These are phyloP conservation scores for Glomus cerebriforme DNA, from an alignment of 192 early-diverging fungal species.

Conservation along the genomic window DNA sequence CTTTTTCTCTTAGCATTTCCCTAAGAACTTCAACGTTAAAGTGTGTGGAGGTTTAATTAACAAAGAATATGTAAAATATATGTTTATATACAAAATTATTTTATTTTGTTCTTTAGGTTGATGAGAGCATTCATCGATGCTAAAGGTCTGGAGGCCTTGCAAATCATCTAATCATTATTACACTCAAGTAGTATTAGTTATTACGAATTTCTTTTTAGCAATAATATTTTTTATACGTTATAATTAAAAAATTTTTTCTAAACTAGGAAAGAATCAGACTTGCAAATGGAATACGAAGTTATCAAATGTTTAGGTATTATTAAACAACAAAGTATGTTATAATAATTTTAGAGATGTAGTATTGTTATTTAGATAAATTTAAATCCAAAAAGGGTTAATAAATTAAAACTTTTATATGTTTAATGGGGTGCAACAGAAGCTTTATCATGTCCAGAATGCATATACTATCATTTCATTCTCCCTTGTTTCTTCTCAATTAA, in stretches of 20 bases:
- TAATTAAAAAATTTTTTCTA: constrained; percentile 15
- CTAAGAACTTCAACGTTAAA: constrained; percentile 56
- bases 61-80: not conserved
- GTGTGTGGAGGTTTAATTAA: constrained; percentile 32
- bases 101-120: constrained; percentile 56
- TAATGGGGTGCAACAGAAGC: constrained; percentile 81
- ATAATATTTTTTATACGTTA: not conserved
- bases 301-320: constrained; percentile 72
- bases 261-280: constrained; percentile 65
- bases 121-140: constrained; percentile 77
- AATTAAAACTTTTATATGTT: constrained; percentile 12
- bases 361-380: not conserved
- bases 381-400: not conserved
- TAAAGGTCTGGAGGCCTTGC: constrained; percentile 67
- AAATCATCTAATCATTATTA: constrained; percentile 63
- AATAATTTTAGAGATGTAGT: too few relatives aligned
- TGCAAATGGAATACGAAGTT: constrained; percentile 80
- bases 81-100: not conserved
- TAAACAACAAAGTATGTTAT: constrained; percentile 57
- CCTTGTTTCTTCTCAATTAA: constrained; percentile 73
- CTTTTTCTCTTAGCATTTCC: constrained; percentile 56
- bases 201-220: not conserved
- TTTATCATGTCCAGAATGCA: constrained; percentile 68
- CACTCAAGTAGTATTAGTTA: constrained; percentile 43
- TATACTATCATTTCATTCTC: constrained; percentile 71